Percentiles rank a stretch among this genome's conserved stretches.
Conservation (phyloP, 1,139 yeast genomes). For the Martiniozyma asiatica region DNA sequence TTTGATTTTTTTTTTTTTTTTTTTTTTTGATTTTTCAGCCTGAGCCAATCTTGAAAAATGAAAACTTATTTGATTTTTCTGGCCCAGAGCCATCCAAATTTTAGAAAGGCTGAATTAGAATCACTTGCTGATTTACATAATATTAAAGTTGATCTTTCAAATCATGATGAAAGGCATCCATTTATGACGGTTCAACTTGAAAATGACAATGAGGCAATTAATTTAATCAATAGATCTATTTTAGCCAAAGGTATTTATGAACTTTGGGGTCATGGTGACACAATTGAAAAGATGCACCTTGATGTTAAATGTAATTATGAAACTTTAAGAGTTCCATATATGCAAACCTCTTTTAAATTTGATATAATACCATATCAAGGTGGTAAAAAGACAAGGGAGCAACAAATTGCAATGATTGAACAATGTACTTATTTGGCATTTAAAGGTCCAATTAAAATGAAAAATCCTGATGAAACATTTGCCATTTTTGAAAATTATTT, state of each 20-base stretch:
- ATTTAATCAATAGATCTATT: constrained; percentile 55
- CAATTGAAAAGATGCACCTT: constrained; percentile 45
- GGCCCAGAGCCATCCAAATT: constrained; percentile 75
- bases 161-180: constrained; percentile 52
- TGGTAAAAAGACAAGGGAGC: constrained; percentile 32
- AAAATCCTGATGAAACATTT: constrained; percentile 62
- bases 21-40: too few species aligned
- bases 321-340: constrained; percentile 24
- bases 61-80: constrained; percentile 60
- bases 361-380: constrained; percentile 72
- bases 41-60: too few species aligned
- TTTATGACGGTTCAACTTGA: constrained; percentile 57
- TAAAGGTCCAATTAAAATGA: constrained; percentile 69
- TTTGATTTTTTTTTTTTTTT: background rate
- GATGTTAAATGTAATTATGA: constrained; percentile 29
- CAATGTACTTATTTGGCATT: constrained; percentile 59
- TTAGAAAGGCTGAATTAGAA: constrained; percentile 72
- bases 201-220: constrained; percentile 53
- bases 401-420: constrained; percentile 57
- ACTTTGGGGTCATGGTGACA: constrained; percentile 64
- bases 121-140: constrained; percentile 61
- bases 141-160: constrained; percentile 46
- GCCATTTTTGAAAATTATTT: constrained; percentile 66
- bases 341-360: constrained; percentile 56
- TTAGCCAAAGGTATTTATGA: constrained; percentile 72